These are phyloP conservation scores for Neurospora sp. DNA, from an alignment of 495 filamentous ascomycete species.

Conservation along the genomic window DNA sequence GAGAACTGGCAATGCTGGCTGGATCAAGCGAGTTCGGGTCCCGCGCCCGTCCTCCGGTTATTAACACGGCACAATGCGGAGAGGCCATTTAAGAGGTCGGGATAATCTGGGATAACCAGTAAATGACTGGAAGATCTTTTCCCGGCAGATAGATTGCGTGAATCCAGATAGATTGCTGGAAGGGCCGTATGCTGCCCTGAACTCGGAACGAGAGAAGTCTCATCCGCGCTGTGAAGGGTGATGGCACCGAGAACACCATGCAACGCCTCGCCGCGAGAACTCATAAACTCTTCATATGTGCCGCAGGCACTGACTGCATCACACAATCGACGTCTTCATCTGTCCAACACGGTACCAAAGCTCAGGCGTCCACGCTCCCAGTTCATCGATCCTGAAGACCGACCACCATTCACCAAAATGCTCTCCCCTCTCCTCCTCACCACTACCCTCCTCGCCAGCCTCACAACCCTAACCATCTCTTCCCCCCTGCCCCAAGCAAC, in stretches of 20 bases:
- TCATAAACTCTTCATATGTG: neutral
- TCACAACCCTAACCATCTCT: neutral
- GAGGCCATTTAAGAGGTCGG: neutral
- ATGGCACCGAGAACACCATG: neutral
- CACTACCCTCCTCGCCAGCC: neutral
- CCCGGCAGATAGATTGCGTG: neutral
- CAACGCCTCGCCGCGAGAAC: too few species aligned
- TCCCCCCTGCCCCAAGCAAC: neutral
- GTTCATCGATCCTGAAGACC: neutral
- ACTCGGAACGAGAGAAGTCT: accelerated
- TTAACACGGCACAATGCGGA: neutral
- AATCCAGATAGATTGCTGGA: neutral
- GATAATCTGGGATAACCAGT: neutral
- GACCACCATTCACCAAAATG: neutral
- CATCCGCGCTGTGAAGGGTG: neutral
- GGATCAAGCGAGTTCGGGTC: neutral
- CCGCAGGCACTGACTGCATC: neutral
- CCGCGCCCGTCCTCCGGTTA: neutral
- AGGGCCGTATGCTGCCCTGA: neutral
- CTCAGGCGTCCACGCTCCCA: too few species aligned
- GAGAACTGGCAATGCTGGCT: neutral
- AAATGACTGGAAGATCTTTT: neutral
- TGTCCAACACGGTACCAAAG: too few species aligned
- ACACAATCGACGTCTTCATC: neutral
- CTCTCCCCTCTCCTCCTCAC: neutral